Evolutionary conservation across 192 early-diverging fungal species (phyloP).

Genomic region (Coemansia brasiliensis): DNA sequence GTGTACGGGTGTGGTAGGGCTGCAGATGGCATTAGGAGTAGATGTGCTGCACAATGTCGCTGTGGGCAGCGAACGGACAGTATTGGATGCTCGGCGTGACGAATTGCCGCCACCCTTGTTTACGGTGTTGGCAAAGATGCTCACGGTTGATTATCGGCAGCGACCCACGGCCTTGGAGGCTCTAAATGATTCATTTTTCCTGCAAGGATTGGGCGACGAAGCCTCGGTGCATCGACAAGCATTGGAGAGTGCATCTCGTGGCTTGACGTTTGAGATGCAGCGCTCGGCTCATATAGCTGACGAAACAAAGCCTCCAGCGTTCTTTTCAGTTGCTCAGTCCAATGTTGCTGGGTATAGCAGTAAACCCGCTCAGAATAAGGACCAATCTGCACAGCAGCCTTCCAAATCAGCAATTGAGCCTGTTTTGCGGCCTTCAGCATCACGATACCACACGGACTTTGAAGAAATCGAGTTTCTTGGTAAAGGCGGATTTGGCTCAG

Average conservation of each 20-base stretch:
- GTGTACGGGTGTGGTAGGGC: conserved; percentile 64
- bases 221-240: conserved; percentile 50
- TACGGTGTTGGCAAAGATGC: conserved; percentile 58
- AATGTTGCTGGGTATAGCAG: conserved; percentile 17
- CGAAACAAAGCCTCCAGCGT: neutral
- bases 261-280: conserved; percentile 38
- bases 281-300: conserved; percentile 7
- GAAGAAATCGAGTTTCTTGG: conserved; percentile 76
- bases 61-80: conserved; percentile 53
- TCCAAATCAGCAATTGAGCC: too few relatives aligned
- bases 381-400: too few relatives aligned
- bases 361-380: too few relatives aligned
- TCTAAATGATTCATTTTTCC: conserved; percentile 70
- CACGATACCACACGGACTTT: conserved; percentile 83
- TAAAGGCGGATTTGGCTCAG: conserved; percentile 90
- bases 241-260: conserved; percentile 30
- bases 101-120: conserved; percentile 57
- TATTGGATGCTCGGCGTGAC: conserved; percentile 50
- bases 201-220: conserved; percentile 48
- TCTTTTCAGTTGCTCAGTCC: conserved; percentile 38
- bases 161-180: conserved; percentile 75
- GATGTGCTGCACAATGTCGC: conserved; percentile 56
- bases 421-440: too few relatives aligned
- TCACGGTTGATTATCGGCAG: conserved; percentile 68
- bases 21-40: conserved; percentile 72